Base-by-base conservation (phyloP, 1,139 yeast species). In the Kurtzmaniella quercitrusa region DNA sequence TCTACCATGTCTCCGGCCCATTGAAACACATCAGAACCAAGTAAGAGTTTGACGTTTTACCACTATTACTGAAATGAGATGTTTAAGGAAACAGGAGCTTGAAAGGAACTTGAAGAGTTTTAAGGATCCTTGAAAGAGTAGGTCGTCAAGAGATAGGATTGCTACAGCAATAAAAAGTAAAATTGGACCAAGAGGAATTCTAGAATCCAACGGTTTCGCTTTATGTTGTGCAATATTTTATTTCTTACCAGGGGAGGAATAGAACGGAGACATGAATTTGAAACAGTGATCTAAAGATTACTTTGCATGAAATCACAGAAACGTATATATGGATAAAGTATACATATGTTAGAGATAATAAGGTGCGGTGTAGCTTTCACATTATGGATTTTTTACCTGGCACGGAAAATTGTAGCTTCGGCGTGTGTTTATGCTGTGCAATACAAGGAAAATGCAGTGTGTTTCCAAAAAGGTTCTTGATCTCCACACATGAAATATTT, bases 1-100 rank as follows among this genome's bases (percentile, higher is more conserved):
- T 87, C 61, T 68, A 68, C 59, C 93, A 85, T 63, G 74, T 82
- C 33, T 54, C 80, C 9, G 88, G 87, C 34, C 85, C 86, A 45
- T 76, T 87, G 64, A 87, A 87, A 70, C 88, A 81, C 61, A 84
- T 87, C 52, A 80, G 91, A 72, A 87, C 95, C 45, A 87, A 87
- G 65, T 87, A 75, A 53, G 16, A 18, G 26, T 7, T 21, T 11
- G 11, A 21, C 26, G 9, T 21, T n/a, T n/a, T n/a, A n/a, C n/a
- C n/a, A 14, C 38, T n/a, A n/a, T n/a, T n/a, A n/a, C n/a, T 6
- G 26, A 21, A 21, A 21, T 21, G 26, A 21, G 11, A 11, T 7
- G 26, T 21, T 11, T 6, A 21, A 21, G 26, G 11, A 21, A 11
- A 21, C 6, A 21, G 26, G 26, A 11, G 26, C 6, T 6, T 7